phyloP scores from a whole-genome alignment of 805 yeast species.

The Zygosaccharomyces rouxii region DNA sequence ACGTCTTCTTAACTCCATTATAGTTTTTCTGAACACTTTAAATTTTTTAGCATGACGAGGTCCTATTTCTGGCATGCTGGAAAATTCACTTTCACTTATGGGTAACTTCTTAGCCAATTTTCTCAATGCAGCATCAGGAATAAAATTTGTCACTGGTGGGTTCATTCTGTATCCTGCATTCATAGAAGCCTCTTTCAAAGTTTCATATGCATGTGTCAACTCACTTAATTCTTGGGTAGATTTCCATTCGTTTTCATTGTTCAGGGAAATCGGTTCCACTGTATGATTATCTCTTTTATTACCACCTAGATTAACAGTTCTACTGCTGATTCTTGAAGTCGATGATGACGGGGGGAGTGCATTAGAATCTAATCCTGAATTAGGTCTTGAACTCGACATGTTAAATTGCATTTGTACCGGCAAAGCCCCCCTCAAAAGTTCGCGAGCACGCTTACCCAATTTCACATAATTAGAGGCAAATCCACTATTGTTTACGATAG shows the following conservation, averaged over 20 bases:
- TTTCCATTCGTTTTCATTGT: constrained; percentile 9
- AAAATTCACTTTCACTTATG: constrained; percentile 23
- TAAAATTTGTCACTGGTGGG: constrained; percentile 24
- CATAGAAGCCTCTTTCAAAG: constrained; percentile 22
- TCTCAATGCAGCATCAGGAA: constrained; percentile 26
- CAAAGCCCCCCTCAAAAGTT: constrained; percentile 42
- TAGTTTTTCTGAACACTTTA: constrained; percentile 21
- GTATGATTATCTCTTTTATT: neutral
- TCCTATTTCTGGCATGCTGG: constrained; percentile 18
- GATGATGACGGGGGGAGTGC: neutral
- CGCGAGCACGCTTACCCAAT: constrained; percentile 52
- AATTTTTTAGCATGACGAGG: constrained; percentile 22
- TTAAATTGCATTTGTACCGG: constrained; percentile 52
- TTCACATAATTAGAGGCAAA: constrained; percentile 74
- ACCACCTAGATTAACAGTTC: neutral
- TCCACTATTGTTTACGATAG: constrained; percentile 69
- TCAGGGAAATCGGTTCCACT: constrained; percentile 15
- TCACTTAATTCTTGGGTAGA: constrained; percentile 27
- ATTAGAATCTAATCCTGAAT: neutral
- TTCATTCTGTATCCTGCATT: constrained; percentile 20
- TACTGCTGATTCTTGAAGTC: neutral
- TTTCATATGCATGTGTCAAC: constrained; percentile 24
- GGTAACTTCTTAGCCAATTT: constrained; percentile 29
- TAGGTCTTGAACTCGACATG: constrained; percentile 2
- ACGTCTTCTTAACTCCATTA: constrained; percentile 24